phyloP scores from a whole-genome alignment of 192 early-diverging fungal species.

The Podila clonocystis region DNA sequence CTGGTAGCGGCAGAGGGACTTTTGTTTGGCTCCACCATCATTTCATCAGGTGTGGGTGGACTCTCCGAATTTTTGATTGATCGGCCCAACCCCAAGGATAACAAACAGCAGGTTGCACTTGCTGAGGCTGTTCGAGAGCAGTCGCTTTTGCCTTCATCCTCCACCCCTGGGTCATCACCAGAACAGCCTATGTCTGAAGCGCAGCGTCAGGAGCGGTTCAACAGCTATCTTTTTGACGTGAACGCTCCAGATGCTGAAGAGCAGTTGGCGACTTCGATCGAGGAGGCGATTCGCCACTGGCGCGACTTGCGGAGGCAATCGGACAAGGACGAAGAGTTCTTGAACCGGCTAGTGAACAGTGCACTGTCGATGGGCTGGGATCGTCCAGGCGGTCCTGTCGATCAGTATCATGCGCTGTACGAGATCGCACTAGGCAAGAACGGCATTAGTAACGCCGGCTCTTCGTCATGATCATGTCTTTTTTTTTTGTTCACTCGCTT shows the following conservation, averaged over 20 bases:
- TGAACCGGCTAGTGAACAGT: slow-evolving; percentile 55
- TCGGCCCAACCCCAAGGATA: slow-evolving; percentile 46
- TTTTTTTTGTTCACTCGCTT: background rate
- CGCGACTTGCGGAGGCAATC: slow-evolving; percentile 19
- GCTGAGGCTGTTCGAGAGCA: slow-evolving; percentile 13
- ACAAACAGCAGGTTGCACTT: slow-evolving; percentile 11
- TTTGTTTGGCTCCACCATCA: slow-evolving; percentile 61
- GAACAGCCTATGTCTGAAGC: slow-evolving; percentile 35
- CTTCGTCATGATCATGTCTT: slow-evolving; percentile 9
- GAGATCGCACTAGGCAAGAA: slow-evolving; percentile 34
- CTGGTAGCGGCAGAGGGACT: slow-evolving; percentile 66
- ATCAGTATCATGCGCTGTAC: slow-evolving; percentile 59
- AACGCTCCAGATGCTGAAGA: slow-evolving; percentile 27
- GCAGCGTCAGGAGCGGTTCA: slow-evolving; percentile 38
- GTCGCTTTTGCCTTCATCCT: slow-evolving; percentile 20
- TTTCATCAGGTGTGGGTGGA: slow-evolving; percentile 63
- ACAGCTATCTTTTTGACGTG: slow-evolving; percentile 58
- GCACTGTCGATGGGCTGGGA: slow-evolving; percentile 62
- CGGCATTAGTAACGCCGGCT: slow-evolving; percentile 9
- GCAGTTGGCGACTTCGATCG: slow-evolving; percentile 51
- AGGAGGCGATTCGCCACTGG: slow-evolving; percentile 47
- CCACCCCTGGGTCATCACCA: background rate
- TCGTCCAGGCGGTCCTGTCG: slow-evolving; percentile 56
- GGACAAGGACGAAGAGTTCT: slow-evolving; percentile 54
- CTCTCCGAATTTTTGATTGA: slow-evolving; percentile 63